phyloP scores from a whole-genome alignment of 1,284 basidiomycete species.

The Cystobasidium pallidum region DNA sequence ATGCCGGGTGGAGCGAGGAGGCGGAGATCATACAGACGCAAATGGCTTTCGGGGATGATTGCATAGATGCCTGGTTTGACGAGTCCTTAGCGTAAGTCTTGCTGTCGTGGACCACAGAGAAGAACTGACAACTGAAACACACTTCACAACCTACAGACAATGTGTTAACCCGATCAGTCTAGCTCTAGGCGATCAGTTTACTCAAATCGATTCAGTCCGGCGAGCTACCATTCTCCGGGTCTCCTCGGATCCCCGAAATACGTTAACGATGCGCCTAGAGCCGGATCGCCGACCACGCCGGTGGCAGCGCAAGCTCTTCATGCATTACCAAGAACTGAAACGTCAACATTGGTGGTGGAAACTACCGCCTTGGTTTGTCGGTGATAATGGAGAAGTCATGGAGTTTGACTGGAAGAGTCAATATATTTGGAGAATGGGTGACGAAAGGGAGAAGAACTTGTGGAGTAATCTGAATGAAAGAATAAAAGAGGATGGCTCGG shows the following conservation, averaged over 20 bases:
- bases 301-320: conserved; percentile 44
- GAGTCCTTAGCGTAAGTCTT: conserved; percentile 28
- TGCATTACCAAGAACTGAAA: conserved; percentile 43
- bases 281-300: conserved; percentile 33
- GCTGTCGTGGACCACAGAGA: neutral
- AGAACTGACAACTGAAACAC: neutral
- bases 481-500: conserved; percentile 33
- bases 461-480: conserved; percentile 24
- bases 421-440: conserved; percentile 30
- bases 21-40: conserved; percentile 1
- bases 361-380: conserved; percentile 32
- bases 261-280: conserved; percentile 22
- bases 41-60: conserved; percentile 29
- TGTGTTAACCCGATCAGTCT: conserved; percentile 31
- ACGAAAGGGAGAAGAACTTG: conserved; percentile 25
- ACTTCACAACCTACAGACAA: conserved; percentile 12
- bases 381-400: conserved; percentile 41
- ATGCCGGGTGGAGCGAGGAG: conserved; percentile 25
- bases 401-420: conserved; percentile 42
- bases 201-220: conserved; percentile 36
- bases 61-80: conserved; percentile 37
- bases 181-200: conserved; percentile 41
- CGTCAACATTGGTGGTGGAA: conserved; percentile 41
- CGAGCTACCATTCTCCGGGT: conserved; percentile 32
- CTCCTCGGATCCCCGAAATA: conserved; percentile 9